These are phyloP conservation scores for Claviceps digitariae DNA, from an alignment of 2,329 filamentous ascomycete species.

Conservation along the genomic window DNA sequence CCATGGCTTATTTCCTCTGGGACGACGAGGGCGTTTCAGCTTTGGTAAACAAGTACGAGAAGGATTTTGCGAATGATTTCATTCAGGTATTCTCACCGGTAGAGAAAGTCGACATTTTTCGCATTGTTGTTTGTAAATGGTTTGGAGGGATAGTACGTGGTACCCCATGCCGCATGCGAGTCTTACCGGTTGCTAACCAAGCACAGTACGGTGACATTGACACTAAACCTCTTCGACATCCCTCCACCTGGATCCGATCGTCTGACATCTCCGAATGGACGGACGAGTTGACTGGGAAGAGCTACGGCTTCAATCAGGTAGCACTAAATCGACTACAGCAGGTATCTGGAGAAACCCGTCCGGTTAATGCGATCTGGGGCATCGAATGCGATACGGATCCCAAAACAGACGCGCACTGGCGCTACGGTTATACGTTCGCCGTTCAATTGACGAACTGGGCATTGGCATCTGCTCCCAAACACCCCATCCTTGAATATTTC, in stretches of 20 bases:
- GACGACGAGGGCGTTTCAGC: conserved; percentile 3
- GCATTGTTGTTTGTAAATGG: conserved; percentile 4
- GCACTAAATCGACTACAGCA: not conserved
- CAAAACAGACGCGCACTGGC: conserved; percentile 10
- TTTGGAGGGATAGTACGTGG: conserved; percentile 4
- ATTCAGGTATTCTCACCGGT: not conserved
- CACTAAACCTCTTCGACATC: conserved; percentile 3
- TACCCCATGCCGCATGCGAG: not conserved
- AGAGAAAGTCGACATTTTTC: conserved; percentile 3
- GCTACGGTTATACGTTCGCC: conserved; percentile 12
- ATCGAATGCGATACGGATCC: conserved; percentile 8
- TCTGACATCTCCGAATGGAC: conserved; percentile 1
- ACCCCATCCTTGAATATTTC: conserved; percentile 9
- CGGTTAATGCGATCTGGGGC: conserved; percentile 2
- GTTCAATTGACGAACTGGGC: conserved; percentile 13
- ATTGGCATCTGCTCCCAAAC: conserved; percentile 10
- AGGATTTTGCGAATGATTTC: not conserved
- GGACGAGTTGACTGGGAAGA: conserved; percentile 1
- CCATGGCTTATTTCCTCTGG: conserved; percentile 3
- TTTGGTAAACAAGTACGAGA: conserved; percentile 1
- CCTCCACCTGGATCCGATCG: not conserved
- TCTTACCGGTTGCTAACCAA: not conserved
- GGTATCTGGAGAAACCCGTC: not conserved
- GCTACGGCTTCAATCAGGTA: not conserved
- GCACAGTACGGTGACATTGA: conserved; percentile 3